Base-by-base conservation (phyloP, 139 green algal genomes). In the Microglena sp. region DNA sequence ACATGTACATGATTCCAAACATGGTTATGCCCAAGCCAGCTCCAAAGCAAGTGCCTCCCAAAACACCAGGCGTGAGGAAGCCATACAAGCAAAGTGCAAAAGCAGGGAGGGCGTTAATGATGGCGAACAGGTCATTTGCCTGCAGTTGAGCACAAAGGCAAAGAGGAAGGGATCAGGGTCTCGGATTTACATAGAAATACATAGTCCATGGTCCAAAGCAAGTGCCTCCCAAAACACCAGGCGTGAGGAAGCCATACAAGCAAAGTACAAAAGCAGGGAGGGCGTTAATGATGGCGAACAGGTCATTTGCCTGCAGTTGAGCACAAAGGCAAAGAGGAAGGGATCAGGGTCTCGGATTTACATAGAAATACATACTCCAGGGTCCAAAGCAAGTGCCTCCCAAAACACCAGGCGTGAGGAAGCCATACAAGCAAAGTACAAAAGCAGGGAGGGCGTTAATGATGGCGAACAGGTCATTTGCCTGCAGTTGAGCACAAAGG, bases 1-100 rank as follows among this genome's bases (percentile, higher is more conserved):
- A 98, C 90, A 99, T 96, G 84, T 99, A 99, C 21, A 70, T 80
- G 50, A 96, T 96, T 53, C 93, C 94, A 64, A 95, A 99, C 1
- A 97, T 68, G 1, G 91, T 97, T 78, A 99, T 98, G 74, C 94
- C 94, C 43, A 99, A 75, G 1, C 94, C 93, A 15, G 85, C 78
- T 18, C 92, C 92, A 66, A 95, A 98, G 72, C 80, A 93, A n/a
- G 94, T 31, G 57, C 82, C 84, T 24, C 84, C 85, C 22, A 79
- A 53, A 4, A 95, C 32, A 45, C 78, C 80, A 18, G 87, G 84
- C 45, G 82, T 89, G 27, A 96, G 54, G 72, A 97, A 96, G 53
- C 93, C 93, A 66, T 96, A 97, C 1, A 72, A 33, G 60, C 87
- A 92, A 8, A 99, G 85, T 5, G 44, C 69, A 33, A 97, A 94